These are phyloP conservation scores for Apiospora rasikravindrae DNA, from an alignment of 2,329 filamentous ascomycete genomes.

Conservation along the genomic window DNA sequence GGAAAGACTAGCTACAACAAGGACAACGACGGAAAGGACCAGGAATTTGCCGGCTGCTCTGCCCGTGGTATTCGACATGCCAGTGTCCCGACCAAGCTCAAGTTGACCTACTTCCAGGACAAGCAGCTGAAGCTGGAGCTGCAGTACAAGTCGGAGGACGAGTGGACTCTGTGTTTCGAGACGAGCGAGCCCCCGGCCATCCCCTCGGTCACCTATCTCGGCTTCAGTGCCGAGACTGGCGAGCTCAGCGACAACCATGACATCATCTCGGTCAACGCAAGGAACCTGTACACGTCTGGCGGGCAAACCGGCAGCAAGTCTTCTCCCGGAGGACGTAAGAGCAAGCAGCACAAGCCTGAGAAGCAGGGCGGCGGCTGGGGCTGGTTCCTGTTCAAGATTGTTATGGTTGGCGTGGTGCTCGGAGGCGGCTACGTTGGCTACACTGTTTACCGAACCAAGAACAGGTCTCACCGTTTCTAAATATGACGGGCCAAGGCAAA, in stretches of 20 bases:
- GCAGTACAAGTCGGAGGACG: conserved; percentile 88
- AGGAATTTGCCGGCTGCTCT: conserved; percentile 93
- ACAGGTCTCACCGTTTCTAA: conserved; percentile 62
- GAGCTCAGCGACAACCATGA: conserved; percentile 98
- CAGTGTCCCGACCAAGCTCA: conserved; percentile 80
- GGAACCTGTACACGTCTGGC: conserved; percentile 80
- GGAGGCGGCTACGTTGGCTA: conserved; percentile 84
- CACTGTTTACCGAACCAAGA: conserved; percentile 77
- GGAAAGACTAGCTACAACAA: conserved; percentile 90
- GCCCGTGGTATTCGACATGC: conserved; percentile 87
- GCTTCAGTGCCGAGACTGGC: conserved; percentile 87
- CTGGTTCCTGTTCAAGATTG: conserved; percentile 77
- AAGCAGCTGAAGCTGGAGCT: conserved; percentile 88
- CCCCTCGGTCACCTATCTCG: conserved; percentile 76
- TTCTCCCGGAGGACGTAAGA: conserved; percentile 44
- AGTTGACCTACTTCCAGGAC: conserved; percentile 95
- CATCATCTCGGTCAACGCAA: conserved; percentile 83
- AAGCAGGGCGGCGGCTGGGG: conserved; percentile 58
- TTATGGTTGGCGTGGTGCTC: conserved; percentile 73
- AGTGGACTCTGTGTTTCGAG: conserved; percentile 92
- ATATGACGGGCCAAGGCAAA: conserved; percentile 21
- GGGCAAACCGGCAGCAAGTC: conserved; percentile 49
- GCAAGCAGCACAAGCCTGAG: conserved; percentile 45
- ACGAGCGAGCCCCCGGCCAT: conserved; percentile 73
- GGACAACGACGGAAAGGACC: conserved; percentile 89